Percentiles rank a stretch among this genome's conserved stretches.
phyloP scores from a whole-genome alignment of 768 basidiomycete species.

The Omphalotus guepiniiformis region DNA sequence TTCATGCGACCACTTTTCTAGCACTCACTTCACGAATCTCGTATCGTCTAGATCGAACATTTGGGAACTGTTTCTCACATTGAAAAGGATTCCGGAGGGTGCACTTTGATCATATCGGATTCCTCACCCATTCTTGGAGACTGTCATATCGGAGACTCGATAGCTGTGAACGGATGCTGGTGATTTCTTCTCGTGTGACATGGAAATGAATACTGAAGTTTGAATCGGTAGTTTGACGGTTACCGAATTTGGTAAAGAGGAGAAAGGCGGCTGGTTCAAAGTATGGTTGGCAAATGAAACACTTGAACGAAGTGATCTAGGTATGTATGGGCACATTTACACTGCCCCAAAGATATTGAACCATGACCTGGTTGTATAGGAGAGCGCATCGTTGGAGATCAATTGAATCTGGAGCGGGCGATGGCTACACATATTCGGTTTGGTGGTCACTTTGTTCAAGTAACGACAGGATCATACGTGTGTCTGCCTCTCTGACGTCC shows the following conservation, averaged over 20 bases:
- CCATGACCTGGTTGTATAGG: slow-evolving; percentile 40
- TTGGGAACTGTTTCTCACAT: slow-evolving; percentile 71
- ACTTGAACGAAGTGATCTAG: slow-evolving; percentile 83
- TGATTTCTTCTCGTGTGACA: background rate
- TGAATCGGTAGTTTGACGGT: slow-evolving; percentile 76
- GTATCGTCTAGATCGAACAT: slow-evolving; percentile 72
- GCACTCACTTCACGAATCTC: slow-evolving; percentile 8
- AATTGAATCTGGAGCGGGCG: slow-evolving; percentile 91
- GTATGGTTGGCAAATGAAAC: slow-evolving; percentile 98
- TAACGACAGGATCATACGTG: too few species aligned
- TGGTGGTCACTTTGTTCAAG: slow-evolving; percentile 98
- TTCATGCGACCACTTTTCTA: background rate
- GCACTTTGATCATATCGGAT: slow-evolving; percentile 73
- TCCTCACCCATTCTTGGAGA: slow-evolving; percentile 75
- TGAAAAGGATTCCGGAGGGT: slow-evolving; percentile 65
- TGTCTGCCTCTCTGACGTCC: too few species aligned
- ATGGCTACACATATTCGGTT: slow-evolving; percentile 90
- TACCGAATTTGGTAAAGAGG: slow-evolving; percentile 66
- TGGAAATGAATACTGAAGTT: background rate
- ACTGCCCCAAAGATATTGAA: background rate
- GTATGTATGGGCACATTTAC: slow-evolving; percentile 33
- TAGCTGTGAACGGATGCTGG: slow-evolving; percentile 68
- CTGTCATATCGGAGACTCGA: slow-evolving; percentile 92
- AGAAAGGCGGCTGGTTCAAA: slow-evolving; percentile 77
- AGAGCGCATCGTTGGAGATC: slow-evolving; percentile 69